These are phyloP conservation scores for Chamaenerion angustifolium DNA, from an alignment of 345 rosid species.

Conservation along the genomic window DNA sequence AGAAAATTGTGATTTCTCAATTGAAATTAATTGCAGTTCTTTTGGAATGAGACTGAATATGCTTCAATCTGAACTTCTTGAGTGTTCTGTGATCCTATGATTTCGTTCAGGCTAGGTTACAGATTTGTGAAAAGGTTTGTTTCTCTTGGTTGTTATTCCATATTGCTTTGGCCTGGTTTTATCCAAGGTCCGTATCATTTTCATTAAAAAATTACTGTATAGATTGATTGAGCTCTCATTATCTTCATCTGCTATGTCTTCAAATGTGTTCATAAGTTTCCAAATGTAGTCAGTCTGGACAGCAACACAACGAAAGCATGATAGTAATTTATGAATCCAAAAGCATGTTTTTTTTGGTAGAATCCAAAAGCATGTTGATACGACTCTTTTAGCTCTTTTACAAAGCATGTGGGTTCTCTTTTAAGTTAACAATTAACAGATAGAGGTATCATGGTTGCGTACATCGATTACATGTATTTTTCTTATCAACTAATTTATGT, in stretches of 20 bases:
- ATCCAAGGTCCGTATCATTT: conserved; percentile 51
- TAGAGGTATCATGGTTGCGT: conserved; percentile 83
- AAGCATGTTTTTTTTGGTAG: no score
- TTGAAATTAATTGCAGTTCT: neutral
- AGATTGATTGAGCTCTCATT: neutral
- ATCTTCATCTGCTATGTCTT: conserved; percentile 11
- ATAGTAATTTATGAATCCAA: no score
- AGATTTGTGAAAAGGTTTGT: conserved; percentile 73
- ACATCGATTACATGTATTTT: conserved; percentile 82
- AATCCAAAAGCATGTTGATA: no score
- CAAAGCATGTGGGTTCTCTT: conserved; percentile 97
- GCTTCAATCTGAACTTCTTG: conserved; percentile 2
- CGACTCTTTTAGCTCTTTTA: conserved; percentile 16
- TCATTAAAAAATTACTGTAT: neutral
- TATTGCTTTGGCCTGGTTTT: conserved; percentile 84
- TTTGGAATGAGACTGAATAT: neutral
- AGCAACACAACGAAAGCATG: no score
- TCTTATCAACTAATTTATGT: no score
- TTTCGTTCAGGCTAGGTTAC: conserved; percentile 87
- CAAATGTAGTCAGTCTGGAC: no score
- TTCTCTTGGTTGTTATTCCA: conserved; percentile 86
- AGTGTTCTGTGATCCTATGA: conserved; percentile 25
- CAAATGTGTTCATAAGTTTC: no score
- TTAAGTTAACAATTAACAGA: conserved; percentile 89
- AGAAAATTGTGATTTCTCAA: no score